A percentile compares a stretch with the other conserved stretches of the same genome.
phyloP scores from a whole-genome alignment of 495 filamentous ascomycete genomes.

The Mytilinidion resinicola region DNA sequence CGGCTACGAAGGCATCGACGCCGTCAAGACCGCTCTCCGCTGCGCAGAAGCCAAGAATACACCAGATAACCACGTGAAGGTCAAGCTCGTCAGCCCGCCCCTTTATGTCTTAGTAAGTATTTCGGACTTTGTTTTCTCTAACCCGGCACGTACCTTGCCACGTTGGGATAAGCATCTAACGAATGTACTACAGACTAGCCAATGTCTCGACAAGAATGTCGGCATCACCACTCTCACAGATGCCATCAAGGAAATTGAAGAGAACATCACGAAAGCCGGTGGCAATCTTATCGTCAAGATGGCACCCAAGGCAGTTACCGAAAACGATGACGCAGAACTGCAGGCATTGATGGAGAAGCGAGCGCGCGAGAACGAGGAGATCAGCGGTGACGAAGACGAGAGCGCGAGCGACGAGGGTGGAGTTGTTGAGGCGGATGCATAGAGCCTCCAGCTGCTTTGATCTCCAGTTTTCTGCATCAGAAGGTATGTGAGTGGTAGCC shows the following conservation, averaged over 20 bases:
- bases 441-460: neutral
- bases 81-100: constrained; percentile 90
- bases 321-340: constrained; percentile 94
- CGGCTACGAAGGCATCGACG: constrained; percentile 96
- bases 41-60: constrained; percentile 86
- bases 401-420: constrained; percentile 82
- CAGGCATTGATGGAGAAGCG: constrained; percentile 99
- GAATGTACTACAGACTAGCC: constrained; percentile 41
- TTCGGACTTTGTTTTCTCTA: constrained; percentile 38
- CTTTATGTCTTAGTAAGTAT: constrained; percentile 65
- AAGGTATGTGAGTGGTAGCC: no score
- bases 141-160: constrained; percentile 16
- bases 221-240: constrained; percentile 79
- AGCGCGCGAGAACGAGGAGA: constrained; percentile 93
- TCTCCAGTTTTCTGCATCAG: no score
- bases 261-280: constrained; percentile 63
- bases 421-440: constrained; percentile 31
- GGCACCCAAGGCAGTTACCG: constrained; percentile 97
- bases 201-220: constrained; percentile 83
- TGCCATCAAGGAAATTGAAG: constrained; percentile 77
- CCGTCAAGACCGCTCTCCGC: constrained; percentile 83
- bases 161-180: neutral
- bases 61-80: constrained; percentile 85
- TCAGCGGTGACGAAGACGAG: constrained; percentile 91
- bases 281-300: constrained; percentile 85